phyloP scores from a whole-genome alignment of 2,329 filamentous ascomycete genomes.

The Xylaria sp. region DNA sequence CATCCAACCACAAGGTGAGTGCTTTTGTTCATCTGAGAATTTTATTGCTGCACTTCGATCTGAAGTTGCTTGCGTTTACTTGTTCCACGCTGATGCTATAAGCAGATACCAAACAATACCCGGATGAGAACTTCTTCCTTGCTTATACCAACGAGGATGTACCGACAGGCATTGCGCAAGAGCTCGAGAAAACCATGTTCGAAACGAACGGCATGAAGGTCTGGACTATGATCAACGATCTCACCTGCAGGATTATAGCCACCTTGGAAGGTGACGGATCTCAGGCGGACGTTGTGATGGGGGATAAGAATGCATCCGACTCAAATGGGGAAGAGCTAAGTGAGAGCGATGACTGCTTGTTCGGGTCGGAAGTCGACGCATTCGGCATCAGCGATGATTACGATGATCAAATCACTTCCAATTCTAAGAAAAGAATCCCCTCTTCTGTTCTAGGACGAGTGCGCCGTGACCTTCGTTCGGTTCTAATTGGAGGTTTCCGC shows the following conservation, averaged over 20 bases:
- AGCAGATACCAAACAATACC: slow-evolving; percentile 28
- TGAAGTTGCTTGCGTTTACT: not conserved
- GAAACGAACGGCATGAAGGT: slow-evolving; percentile 27
- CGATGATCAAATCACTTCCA: slow-evolving; percentile 8
- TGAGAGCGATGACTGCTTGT: slow-evolving; percentile 27
- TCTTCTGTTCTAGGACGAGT: slow-evolving; percentile 42
- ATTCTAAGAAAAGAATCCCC: not conserved
- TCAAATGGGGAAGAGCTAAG: slow-evolving; percentile 32
- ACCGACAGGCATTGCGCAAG: slow-evolving; percentile 17
- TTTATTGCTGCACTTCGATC: not conserved
- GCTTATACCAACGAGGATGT: slow-evolving; percentile 32
- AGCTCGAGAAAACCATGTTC: slow-evolving; percentile 27
- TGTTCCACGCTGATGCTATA: not conserved
- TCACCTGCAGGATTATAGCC: slow-evolving; percentile 34
- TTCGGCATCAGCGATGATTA: slow-evolving; percentile 36
- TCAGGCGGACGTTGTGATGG: slow-evolving; percentile 34
- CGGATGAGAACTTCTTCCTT: slow-evolving; percentile 28
- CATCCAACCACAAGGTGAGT: slow-evolving; percentile 41
- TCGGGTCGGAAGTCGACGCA: slow-evolving; percentile 34
- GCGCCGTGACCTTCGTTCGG: slow-evolving; percentile 61
- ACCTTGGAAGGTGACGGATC: slow-evolving; percentile 26
- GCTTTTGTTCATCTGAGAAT: not conserved
- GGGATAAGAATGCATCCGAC: slow-evolving; percentile 26
- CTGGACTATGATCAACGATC: slow-evolving; percentile 30
- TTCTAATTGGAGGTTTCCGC: slow-evolving; percentile 69